These are phyloP conservation scores for Hymenoscyphus salicellus DNA, from an alignment of 2,329 filamentous ascomycete species.

Conservation along the genomic window DNA sequence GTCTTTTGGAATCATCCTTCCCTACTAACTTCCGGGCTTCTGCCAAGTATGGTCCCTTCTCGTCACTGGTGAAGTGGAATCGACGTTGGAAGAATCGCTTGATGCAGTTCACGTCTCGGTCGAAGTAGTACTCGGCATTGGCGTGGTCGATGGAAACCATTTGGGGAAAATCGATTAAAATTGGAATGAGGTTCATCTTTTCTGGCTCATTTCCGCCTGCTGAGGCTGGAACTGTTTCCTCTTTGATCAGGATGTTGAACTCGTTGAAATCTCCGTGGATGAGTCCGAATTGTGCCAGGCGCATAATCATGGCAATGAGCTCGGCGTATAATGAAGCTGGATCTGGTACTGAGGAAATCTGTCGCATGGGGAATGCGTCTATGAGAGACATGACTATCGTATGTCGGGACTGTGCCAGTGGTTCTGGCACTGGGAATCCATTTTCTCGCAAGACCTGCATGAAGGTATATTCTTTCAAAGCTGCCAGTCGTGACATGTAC, in stretches of 20 bases:
- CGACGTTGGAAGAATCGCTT: constrained; percentile 89
- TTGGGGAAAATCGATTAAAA: constrained; percentile 96
- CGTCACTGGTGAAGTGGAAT: constrained; percentile 81
- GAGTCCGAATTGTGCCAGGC: constrained; percentile 78
- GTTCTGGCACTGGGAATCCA: constrained; percentile 85
- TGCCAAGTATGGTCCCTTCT: constrained; percentile 79
- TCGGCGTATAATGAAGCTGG: constrained; percentile 88
- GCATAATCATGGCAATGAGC: constrained; percentile 79
- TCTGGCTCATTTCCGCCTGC: constrained; percentile 44
- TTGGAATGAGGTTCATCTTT: constrained; percentile 62
- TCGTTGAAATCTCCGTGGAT: constrained; percentile 99
- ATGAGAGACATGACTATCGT: constrained; percentile 95
- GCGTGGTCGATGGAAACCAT: constrained; percentile 93
- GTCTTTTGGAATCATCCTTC: constrained; percentile 61
- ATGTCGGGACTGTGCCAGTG: constrained; percentile 84
- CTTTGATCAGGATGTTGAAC: constrained; percentile 95
- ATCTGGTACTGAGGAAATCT: constrained; percentile 79
- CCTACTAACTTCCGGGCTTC: constrained; percentile 75
- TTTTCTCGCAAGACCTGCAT: constrained; percentile 83
- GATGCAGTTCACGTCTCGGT: constrained; percentile 91
- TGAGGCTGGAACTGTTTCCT: constrained; percentile 47
- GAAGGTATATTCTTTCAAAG: constrained; percentile 91
- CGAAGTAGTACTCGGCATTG: constrained; percentile 96
- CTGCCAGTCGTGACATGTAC: constrained; percentile 91
- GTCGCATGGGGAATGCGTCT: constrained; percentile 86